Evolutionary conservation across 805 yeast species (phyloP).

Genomic region (Candida sonorensis): DNA sequence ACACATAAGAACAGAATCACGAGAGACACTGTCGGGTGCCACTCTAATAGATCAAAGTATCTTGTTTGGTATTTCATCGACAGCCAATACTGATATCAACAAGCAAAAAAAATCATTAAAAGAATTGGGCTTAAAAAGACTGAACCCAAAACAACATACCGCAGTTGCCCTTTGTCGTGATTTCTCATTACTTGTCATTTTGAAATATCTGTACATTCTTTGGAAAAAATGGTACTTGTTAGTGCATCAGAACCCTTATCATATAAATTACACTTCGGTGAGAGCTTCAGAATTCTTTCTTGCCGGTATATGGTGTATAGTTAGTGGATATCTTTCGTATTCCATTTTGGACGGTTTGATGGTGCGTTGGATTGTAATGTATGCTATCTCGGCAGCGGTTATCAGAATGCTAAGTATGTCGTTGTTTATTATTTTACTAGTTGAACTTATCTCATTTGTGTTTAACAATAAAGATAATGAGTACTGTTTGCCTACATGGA

Average conservation of each 20-base stretch:
- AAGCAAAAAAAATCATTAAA: conserved; percentile 35
- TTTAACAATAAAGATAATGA: conserved; percentile 55
- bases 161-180: conserved; percentile 74
- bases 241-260: conserved; percentile 14
- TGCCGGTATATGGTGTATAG: conserved; percentile 90
- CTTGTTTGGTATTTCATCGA: conserved; percentile 20
- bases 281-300: conserved; percentile 72
- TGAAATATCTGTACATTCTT: conserved; percentile 20
- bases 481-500: conserved; percentile 85
- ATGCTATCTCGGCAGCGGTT: conserved; percentile 82
- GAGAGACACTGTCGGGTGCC: conserved; percentile 6
- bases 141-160: conserved; percentile 71
- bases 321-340: conserved; percentile 77
- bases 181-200: conserved; percentile 43
- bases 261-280: conserved; percentile 40
- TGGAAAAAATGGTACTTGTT: conserved; percentile 22
- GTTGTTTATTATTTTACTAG: conserved; percentile 60
- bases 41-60: conserved; percentile 10
- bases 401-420: conserved; percentile 82
- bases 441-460: conserved; percentile 59
- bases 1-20: conserved; percentile 5
- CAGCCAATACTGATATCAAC: conserved; percentile 22
- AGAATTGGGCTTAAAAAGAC: conserved; percentile 58
- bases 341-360: conserved; percentile 82
- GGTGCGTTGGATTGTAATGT: conserved; percentile 90